Percentiles rank a stretch among this genome's conserved stretches.
These are phyloP conservation scores for Arthrobotrys megalospora DNA, from an alignment of 2,329 filamentous ascomycete genomes.

Conservation along the genomic window DNA sequence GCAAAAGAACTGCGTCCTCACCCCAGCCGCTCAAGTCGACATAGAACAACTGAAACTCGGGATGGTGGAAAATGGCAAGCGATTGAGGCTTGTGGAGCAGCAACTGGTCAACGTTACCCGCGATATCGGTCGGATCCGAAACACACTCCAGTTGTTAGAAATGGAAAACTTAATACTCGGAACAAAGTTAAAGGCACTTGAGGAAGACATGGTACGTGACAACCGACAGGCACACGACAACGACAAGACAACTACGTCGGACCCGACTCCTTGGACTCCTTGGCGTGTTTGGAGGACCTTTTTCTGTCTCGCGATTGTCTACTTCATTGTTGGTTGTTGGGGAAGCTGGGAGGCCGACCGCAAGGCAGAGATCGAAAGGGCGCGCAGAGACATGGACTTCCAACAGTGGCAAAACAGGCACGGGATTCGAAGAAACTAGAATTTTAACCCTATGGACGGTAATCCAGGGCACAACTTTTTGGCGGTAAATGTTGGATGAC, in stretches of 20 bases:
- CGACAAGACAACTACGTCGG: background rate
- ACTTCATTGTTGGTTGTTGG: background rate
- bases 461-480: too few relatives aligned
- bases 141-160: background rate
- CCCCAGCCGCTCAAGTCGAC: background rate
- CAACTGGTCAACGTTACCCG: background rate
- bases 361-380: background rate
- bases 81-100: background rate
- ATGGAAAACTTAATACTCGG: too few relatives aligned
- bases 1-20: background rate
- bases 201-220: too few relatives aligned
- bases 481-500: too few relatives aligned
- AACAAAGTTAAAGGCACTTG: too few relatives aligned
- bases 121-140: background rate
- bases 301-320: background rate
- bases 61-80: background rate
- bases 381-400: background rate
- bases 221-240: background rate
- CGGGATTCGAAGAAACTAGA: background rate
- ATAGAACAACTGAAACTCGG: slow-evolving; percentile 14
- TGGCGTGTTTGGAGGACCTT: background rate
- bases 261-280: background rate
- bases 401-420: background rate
- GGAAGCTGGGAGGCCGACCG: background rate
- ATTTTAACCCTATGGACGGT: background rate